Evolutionary conservation across 805 yeast species (phyloP).

Genomic region (Metschnikowia corniflorae): DNA sequence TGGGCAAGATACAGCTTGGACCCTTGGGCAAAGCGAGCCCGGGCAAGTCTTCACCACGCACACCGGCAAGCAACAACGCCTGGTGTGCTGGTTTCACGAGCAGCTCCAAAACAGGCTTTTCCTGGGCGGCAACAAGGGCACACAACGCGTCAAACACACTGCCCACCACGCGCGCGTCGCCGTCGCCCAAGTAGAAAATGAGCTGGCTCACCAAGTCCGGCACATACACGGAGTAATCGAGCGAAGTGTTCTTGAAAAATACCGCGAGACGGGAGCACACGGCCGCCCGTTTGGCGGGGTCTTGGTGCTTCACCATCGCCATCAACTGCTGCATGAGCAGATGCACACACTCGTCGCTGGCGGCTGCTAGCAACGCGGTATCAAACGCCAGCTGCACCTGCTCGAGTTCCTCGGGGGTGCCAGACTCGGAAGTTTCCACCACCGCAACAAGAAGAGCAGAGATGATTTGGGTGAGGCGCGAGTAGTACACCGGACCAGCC

Average conservation of each 20-base stretch:
- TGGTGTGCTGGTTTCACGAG: slow-evolving; percentile 78
- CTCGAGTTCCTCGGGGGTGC: slow-evolving; percentile 35
- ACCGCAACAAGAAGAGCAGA: slow-evolving; percentile 66
- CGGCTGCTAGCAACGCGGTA: slow-evolving; percentile 67
- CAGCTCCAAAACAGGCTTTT: slow-evolving; percentile 72
- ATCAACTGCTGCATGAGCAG: slow-evolving; percentile 80
- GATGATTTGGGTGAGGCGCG: slow-evolving; percentile 68
- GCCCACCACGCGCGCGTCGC: slow-evolving; percentile 56
- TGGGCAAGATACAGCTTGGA: slow-evolving; percentile 82
- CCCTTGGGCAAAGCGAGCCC: slow-evolving; percentile 80
- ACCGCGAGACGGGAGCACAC: slow-evolving; percentile 64
- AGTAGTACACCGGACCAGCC: slow-evolving; percentile 79
- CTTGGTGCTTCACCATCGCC: slow-evolving; percentile 73
- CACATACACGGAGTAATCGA: slow-evolving; percentile 71
- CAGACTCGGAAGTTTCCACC: slow-evolving; percentile 31
- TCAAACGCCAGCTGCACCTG: slow-evolving; percentile 58
- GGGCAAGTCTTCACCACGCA: slow-evolving; percentile 59
- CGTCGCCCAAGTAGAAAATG: slow-evolving; percentile 70
- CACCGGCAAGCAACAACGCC: slow-evolving; percentile 64
- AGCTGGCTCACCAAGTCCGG: slow-evolving; percentile 72
- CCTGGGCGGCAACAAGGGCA: slow-evolving; percentile 63
- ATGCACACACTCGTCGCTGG: slow-evolving; percentile 75
- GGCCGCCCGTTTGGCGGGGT: slow-evolving; percentile 57
- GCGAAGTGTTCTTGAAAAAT: slow-evolving; percentile 61
- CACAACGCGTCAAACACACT: slow-evolving; percentile 64